A percentile compares a stretch with the other conserved stretches of the same genome.
These are phyloP conservation scores for Choiromyces venosus DNA, from an alignment of 495 filamentous ascomycete species.

Conservation along the genomic window DNA sequence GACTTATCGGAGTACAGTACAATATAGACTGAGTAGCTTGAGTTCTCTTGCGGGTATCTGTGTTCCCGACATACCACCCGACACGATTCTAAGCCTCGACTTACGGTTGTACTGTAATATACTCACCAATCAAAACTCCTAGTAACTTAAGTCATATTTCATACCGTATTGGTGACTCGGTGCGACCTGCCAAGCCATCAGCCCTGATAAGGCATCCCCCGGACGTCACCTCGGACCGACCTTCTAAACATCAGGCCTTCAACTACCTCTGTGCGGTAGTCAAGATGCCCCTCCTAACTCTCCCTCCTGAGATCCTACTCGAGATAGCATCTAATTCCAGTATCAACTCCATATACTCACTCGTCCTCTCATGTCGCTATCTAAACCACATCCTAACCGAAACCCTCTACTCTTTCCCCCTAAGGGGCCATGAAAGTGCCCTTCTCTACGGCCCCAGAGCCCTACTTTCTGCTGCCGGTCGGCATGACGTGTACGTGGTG, in stretches of 20 bases:
- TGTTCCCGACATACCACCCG: no score
- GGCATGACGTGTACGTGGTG: background rate
- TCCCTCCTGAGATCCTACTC: background rate
- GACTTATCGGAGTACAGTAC: no score
- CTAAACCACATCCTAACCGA: background rate
- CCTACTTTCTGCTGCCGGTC: background rate
- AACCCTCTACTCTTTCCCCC: background rate
- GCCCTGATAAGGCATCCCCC: background rate
- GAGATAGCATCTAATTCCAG: background rate
- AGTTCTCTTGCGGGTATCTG: no score
- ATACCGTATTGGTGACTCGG: background rate
- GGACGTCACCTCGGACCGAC: background rate
- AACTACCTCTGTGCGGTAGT: no score
- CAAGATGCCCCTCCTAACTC: background rate
- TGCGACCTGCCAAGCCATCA: background rate
- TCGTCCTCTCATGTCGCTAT: background rate
- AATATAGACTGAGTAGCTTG: no score
- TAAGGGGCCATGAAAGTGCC: background rate
- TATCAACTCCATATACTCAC: background rate
- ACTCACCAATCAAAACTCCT: no score
- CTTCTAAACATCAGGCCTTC: background rate
- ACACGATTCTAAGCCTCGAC: no score
- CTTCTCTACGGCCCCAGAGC: background rate
- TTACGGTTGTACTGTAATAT: no score
- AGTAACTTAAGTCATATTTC: no score